These are phyloP conservation scores for Cercophora sp. DNA, from an alignment of 495 filamentous ascomycete genomes.

Conservation along the genomic window DNA sequence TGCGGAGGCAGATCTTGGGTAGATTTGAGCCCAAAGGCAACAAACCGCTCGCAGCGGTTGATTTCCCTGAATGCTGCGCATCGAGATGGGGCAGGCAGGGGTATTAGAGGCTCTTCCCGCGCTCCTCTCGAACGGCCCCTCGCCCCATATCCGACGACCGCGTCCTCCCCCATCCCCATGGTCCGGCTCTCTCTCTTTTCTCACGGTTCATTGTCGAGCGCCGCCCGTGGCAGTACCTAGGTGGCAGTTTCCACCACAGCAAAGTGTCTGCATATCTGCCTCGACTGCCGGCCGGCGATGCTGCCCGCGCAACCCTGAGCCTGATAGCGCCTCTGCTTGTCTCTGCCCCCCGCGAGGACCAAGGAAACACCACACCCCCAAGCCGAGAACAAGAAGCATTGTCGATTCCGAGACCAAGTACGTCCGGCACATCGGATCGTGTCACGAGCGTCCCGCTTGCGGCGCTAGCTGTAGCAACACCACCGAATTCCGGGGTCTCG, in stretches of 20 bases:
- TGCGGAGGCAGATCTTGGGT: conserved; percentile 12
- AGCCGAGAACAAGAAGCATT: not conserved
- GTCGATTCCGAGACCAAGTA: conserved; percentile 16
- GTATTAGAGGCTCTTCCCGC: conserved; percentile 20
- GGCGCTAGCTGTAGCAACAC: conserved; percentile 16
- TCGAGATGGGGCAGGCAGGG: conserved; percentile 13
- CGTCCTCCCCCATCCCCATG: conserved; percentile 20
- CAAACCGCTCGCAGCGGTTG: conserved; percentile 10
- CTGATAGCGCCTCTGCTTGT: conserved; percentile 5
- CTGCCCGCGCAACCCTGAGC: conserved; percentile 6
- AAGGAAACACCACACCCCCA: not conserved
- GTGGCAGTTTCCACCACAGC: conserved; percentile 6
- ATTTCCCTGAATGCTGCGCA: conserved; percentile 6
- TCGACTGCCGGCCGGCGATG: conserved; percentile 8
- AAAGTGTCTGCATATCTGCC: conserved; percentile 7
- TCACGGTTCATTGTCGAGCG: not conserved
- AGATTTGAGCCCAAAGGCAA: conserved; percentile 12
- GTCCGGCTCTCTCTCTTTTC: conserved; percentile 11
- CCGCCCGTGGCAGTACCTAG: not conserved
- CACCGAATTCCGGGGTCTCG: conserved; percentile 17
- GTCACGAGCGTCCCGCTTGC: conserved; percentile 23
- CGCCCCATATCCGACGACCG: conserved; percentile 26
- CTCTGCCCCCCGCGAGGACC: not conserved
- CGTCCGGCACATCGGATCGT: conserved; percentile 31
- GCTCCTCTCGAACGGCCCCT: conserved; percentile 1